phyloP scores from a whole-genome alignment of 2,329 filamentous ascomycete species.

The Penicillium polonicum region DNA sequence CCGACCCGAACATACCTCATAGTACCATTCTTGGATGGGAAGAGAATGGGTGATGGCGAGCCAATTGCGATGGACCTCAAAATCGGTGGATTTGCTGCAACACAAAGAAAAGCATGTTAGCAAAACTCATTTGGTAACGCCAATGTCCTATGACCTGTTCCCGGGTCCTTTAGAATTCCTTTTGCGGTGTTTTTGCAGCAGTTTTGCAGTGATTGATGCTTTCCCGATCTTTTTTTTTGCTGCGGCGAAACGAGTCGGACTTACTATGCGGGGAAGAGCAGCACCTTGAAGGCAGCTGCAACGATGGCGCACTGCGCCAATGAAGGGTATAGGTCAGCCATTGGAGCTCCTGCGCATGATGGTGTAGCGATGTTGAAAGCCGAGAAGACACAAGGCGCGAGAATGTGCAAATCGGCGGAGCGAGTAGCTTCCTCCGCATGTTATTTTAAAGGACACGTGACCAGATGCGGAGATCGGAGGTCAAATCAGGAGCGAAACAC shows the following conservation, averaged over 20 bases:
- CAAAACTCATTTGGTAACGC: background rate
- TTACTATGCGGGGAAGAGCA: constrained; percentile 25
- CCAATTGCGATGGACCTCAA: constrained; percentile 99
- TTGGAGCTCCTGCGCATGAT: constrained; percentile 43
- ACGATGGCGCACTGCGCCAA: constrained; percentile 22
- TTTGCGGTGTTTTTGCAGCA: too few relatives aligned
- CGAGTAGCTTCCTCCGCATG: constrained; percentile 16
- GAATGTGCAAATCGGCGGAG: background rate
- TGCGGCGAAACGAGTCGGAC: constrained; percentile 1
- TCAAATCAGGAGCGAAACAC: constrained; percentile 22
- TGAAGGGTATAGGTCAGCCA: constrained; percentile 81
- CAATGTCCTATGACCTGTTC: background rate
- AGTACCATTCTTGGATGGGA: constrained; percentile 88
- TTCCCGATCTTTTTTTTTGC: background rate
- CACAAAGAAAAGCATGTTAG: constrained; percentile 6
- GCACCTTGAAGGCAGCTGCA: constrained; percentile 21
- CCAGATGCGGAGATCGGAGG: constrained; percentile 27
- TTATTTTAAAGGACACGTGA: constrained; percentile 15
- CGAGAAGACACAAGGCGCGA: background rate
- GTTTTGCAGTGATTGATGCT: background rate
- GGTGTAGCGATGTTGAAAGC: constrained; percentile 8
- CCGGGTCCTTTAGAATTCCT: fast-evolving
- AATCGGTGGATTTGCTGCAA: constrained; percentile 92
- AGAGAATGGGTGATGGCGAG: constrained; percentile 91
- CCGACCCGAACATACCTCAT: constrained; percentile 58